Conservation (phyloP, 805 yeast species). For the Saturnispora saitoi region DNA sequence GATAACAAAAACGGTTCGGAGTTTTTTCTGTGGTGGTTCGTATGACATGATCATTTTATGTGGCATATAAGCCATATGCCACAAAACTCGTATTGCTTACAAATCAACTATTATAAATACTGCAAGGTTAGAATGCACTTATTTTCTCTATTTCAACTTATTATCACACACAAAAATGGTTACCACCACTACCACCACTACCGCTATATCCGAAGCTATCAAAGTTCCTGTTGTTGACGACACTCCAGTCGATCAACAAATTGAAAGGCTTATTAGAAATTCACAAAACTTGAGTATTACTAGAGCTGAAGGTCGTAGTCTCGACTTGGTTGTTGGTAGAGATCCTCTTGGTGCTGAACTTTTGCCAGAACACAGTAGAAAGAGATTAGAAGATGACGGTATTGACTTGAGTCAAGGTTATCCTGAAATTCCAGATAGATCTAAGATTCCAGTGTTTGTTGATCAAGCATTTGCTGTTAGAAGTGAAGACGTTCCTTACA, state of each 20-base stretch:
- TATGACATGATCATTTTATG: neutral
- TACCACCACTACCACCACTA: neutral
- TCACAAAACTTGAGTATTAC: conserved; percentile 8
- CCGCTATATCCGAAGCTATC: neutral
- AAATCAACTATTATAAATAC: neutral
- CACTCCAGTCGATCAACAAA: conserved; percentile 9
- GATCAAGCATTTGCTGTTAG: conserved; percentile 34
- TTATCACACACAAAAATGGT: neutral
- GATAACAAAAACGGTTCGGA: neutral
- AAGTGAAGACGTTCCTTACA: conserved; percentile 26
- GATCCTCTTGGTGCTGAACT: conserved; percentile 17
- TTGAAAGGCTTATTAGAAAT: conserved; percentile 12
- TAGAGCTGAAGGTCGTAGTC: conserved; percentile 7
- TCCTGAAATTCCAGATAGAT: conserved; percentile 29
- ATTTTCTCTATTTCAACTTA: too few relatives aligned
- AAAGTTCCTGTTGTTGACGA: neutral
- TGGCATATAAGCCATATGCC: neutral
- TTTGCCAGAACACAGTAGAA: conserved; percentile 22
- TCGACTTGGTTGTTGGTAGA: neutral
- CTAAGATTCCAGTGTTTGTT: conserved; percentile 29
- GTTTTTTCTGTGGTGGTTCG: neutral
- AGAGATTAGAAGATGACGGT: conserved; percentile 29
- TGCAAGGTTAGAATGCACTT: neutral
- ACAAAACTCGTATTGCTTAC: neutral
- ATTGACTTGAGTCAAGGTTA: conserved; percentile 32